phyloP scores from a whole-genome alignment of 2,329 filamentous ascomycete species.

The Didymella exigua region DNA sequence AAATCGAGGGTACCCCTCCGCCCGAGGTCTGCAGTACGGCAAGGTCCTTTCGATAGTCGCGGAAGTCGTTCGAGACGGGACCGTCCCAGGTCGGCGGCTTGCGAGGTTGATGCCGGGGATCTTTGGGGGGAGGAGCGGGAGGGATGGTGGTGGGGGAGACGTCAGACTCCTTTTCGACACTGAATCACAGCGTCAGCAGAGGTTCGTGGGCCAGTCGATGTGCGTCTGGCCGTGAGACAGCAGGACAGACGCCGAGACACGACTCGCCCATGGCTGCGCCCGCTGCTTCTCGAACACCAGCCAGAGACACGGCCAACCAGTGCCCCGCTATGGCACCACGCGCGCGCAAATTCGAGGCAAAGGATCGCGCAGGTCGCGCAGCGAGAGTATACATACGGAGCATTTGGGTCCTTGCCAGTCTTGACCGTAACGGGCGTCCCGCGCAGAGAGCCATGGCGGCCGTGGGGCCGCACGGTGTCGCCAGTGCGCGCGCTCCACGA shows the following conservation, averaged over 20 bases:
- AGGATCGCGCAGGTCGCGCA: conserved; percentile 24
- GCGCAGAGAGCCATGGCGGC: conserved; percentile 44
- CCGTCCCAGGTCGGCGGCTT: conserved; percentile 60
- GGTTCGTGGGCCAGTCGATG: conserved; percentile 14
- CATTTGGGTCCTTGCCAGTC: conserved; percentile 58
- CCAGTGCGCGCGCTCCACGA: conserved; percentile 70
- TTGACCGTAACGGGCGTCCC: conserved; percentile 56
- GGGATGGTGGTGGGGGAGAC: conserved; percentile 48
- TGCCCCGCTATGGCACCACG: conserved; percentile 12
- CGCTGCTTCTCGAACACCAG: conserved; percentile 14
- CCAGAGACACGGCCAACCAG: conserved; percentile 12
- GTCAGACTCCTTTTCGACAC: conserved; percentile 54
- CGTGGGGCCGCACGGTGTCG: conserved; percentile 64
- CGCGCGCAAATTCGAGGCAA: conserved; percentile 20
- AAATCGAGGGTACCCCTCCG: conserved; percentile 62
- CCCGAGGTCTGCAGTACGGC: conserved; percentile 69
- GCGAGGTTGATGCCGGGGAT: conserved; percentile 40
- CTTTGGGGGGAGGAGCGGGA: conserved; percentile 45
- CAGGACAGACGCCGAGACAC: conserved; percentile 24
- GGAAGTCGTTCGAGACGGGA: conserved; percentile 63
- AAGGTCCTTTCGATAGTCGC: conserved; percentile 74
- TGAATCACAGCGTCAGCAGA: conserved; percentile 41
- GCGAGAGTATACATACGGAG: conserved; percentile 49
- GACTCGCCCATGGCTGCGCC: conserved; percentile 19
- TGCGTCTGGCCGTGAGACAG: conserved; percentile 29